phyloP scores from a whole-genome alignment of 2,329 filamentous ascomycete genomes.

The Ophiostoma sp. region DNA sequence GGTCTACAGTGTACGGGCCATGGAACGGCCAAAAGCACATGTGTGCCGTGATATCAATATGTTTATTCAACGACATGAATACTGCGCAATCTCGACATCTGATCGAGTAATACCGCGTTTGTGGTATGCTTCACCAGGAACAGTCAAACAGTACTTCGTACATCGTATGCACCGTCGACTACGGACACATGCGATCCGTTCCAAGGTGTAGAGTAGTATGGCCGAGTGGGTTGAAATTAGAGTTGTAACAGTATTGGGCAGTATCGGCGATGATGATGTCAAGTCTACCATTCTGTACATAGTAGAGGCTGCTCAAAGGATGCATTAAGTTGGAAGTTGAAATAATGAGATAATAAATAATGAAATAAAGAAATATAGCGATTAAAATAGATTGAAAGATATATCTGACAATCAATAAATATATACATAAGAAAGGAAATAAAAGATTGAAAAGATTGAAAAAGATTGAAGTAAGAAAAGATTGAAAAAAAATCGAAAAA shows the following conservation, averaged over 20 bases:
- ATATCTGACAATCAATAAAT: background rate
- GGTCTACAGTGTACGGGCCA: background rate
- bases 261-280: background rate
- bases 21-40: background rate
- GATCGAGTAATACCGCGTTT: slow-evolving; percentile 5
- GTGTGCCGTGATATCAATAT: background rate
- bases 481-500: background rate
- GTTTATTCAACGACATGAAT: background rate
- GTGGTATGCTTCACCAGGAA: background rate
- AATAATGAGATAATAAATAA: background rate
- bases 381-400: background rate
- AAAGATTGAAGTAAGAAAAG: background rate
- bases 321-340: background rate
- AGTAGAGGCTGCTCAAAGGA: background rate
- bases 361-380: too few relatives aligned
- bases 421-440: background rate
- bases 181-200: background rate
- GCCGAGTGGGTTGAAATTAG: background rate
- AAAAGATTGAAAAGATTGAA: background rate
- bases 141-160: background rate
- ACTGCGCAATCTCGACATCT: background rate
- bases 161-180: background rate
- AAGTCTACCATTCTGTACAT: background rate
- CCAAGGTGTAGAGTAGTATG: slow-evolving; percentile 7
- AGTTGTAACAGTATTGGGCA: background rate